Evolutionary conservation across 1,139 yeast genomes (phyloP), one percentile per base, ranked within the genome.

Genomic region (Suhomyces ambrosiae): DNA sequence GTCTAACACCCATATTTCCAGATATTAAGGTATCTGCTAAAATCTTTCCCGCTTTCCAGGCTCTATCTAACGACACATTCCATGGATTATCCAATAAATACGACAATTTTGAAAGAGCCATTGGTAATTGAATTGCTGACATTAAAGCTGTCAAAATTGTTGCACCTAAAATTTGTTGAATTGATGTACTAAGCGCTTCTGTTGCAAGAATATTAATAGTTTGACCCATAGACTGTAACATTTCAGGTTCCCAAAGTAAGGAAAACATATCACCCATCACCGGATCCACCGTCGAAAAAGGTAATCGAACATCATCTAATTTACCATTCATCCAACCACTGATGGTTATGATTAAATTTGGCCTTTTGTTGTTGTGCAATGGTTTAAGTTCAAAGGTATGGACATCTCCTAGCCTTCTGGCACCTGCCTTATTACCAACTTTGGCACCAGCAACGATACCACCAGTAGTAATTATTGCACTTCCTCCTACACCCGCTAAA

Each of bases 241-340:
- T 87, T 52, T 94, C 98, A 0, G 99, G 99, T 60, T 94, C 99
- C 98, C 98, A 94, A 32, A 86, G 67, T 11, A 94, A 70, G 0
- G 97, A 88, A 53, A 86, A 86, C 51, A 92, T 67, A 61, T 94
- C 99, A 9, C 99, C 98, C 94, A 92, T 89, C 0, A 90, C 87
- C 0, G 98, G 98, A 58, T 94, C 98, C 5, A 92, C 86, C 0
- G 98, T 92, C 1, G 96, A 87, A 57, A 90, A 94, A 3, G 98
- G 98, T 45, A 94, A 73, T 56, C 99, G 74, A 11, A 94, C 95
- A 74, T 94, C 99, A 79, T 94, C 99, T 50, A 84, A 79, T 45
- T 81, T 83, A 59, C 97, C 95, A 44, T 85, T 82, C 94, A 92
- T 89, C 99, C 99, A 94, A 1, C 99, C 99, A 38, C 95, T 82